phyloP scores from a whole-genome alignment of 805 yeast species.

The Yueomyces sp. region DNA sequence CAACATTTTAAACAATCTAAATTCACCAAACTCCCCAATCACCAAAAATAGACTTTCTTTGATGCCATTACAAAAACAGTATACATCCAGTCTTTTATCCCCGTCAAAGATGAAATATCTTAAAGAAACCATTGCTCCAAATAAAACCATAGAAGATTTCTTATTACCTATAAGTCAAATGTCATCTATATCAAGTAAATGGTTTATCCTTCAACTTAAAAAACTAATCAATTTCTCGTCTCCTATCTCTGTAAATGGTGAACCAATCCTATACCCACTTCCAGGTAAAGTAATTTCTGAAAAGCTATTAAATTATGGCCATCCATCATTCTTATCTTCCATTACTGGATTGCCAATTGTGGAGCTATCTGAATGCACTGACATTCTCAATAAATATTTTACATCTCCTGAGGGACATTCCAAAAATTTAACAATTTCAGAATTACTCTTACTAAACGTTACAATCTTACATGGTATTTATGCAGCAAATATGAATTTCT shows the following conservation, averaged over 20 bases:
- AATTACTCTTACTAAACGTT: conserved; percentile 14
- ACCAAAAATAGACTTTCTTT: background rate
- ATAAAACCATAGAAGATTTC: conserved; percentile 4
- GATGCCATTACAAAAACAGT: conserved; percentile 1
- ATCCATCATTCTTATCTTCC: conserved; percentile 7
- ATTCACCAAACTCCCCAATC: background rate
- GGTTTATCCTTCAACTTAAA: conserved; percentile 15
- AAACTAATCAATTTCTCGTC: conserved; percentile 14
- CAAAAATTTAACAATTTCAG: conserved; percentile 1
- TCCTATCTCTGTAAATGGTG: conserved; percentile 7
- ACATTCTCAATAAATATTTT: conserved; percentile 9
- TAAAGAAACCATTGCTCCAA: conserved; percentile 6
- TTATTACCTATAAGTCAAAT: conserved; percentile 11
- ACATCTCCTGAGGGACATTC: conserved; percentile 3
- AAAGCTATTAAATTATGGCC: conserved; percentile 12
- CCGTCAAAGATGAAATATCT: conserved; percentile 14
- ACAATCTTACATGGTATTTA: conserved; percentile 13
- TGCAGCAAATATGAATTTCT: conserved; percentile 9
- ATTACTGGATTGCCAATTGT: conserved; percentile 8
- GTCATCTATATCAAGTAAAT: conserved; percentile 10
- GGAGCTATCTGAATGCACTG: conserved; percentile 8
- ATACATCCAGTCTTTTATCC: conserved; percentile 12
- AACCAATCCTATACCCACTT: conserved; percentile 8
- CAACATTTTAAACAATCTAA: conserved; percentile 5
- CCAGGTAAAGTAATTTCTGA: conserved; percentile 16